Base-by-base conservation (phyloP, 495 filamentous ascomycete genomes). In the Bryoglossum gracile region DNA sequence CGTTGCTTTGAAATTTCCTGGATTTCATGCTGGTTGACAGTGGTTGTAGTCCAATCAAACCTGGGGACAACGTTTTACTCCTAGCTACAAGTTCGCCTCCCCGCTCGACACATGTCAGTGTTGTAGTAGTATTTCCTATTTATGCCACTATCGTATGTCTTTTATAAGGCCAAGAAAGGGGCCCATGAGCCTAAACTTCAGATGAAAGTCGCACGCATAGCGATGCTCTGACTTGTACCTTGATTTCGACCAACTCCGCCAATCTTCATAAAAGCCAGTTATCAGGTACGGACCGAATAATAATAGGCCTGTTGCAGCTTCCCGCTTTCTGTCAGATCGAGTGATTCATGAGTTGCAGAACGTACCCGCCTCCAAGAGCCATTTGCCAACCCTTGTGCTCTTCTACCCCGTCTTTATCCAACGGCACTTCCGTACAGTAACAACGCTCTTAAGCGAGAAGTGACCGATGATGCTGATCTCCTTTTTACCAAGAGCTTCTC, bases 401-500 rank as follows among this genome's bases (percentile, higher is more conserved):
- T n/a, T 8, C 2, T 33, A 32, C 41, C 25, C 41, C 41, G 14
- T 43, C 24, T 30, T 32, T 18, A 37, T 5, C 34, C 34, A 8
- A 1, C 32, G 14, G 18, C 41, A 14, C 38, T 23, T 22, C 24
- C n/a, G n/a, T n/a, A n/a, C n/a, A 43, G n/a, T 32, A 14, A 17
- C 41, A 8, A 9, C 8, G 11, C 8, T 19, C 8, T 25, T 43
- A 43, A 43, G 41, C 41, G 41, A 32, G 18, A 25, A 14, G 23
- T 28, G 16, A 43, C 8, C 22, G 5, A 43, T 43, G 41, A 43
- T 43, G 25, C 23, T 32, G 25, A 41, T 41, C 38, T 17, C 38
- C 6, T 23, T 41, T 17, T 36, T 17, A 18, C 35, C 18, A 30
- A 18, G 25, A 10, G 14, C 41, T 13, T 41, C 25, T 41, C 13